A percentile compares a stretch with the other conserved stretches of the same genome.
Evolutionary conservation across 371 early-diverging fungal genomes (phyloP).

Genomic region (Zychaea mexicana): DNA sequence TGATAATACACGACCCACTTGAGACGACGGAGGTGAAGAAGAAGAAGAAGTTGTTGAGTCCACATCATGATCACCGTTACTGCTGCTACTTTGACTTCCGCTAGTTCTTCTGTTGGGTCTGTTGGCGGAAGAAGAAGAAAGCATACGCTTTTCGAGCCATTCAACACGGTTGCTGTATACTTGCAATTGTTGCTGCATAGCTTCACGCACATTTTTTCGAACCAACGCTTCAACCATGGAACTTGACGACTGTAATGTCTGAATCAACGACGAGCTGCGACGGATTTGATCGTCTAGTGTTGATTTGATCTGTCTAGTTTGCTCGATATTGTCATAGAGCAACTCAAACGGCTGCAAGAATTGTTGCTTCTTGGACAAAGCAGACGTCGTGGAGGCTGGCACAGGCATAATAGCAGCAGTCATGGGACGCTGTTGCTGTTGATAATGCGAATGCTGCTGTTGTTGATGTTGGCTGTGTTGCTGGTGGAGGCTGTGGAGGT

Average conservation of each 20-base stretch:
- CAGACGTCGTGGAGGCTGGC: slow-evolving; percentile 8
- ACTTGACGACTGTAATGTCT: slow-evolving; percentile 70
- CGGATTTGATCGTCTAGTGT: slow-evolving; percentile 80
- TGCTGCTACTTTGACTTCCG: slow-evolving; percentile 10
- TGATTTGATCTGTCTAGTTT: slow-evolving; percentile 51
- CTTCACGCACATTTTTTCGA: slow-evolving; percentile 56
- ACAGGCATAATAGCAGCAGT: neutral
- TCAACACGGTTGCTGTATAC: slow-evolving; percentile 29
- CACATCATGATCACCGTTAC: neutral
- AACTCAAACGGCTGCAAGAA: slow-evolving; percentile 61
- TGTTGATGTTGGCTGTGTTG: neutral
- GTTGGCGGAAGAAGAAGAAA: too few relatives aligned
- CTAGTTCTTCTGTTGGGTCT: neutral
- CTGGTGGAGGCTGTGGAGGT: neutral
- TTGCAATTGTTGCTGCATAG: slow-evolving; percentile 19
- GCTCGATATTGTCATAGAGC: slow-evolving; percentile 61
- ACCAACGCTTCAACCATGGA: slow-evolving; percentile 77
- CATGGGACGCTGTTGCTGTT: slow-evolving; percentile 5
- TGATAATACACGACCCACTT: slow-evolving; percentile 12
- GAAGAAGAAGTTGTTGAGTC: slow-evolving; percentile 4
- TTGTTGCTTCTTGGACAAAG: slow-evolving; percentile 40
- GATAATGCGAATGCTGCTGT: neutral
- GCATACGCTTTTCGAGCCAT: slow-evolving; percentile 22
- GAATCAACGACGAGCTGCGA: slow-evolving; percentile 69
- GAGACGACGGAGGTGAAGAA: slow-evolving; percentile 15